These are phyloP conservation scores for Lasiodiplodia gonubiensis DNA, from an alignment of 2,329 filamentous ascomycete genomes.

Conservation along the genomic window DNA sequence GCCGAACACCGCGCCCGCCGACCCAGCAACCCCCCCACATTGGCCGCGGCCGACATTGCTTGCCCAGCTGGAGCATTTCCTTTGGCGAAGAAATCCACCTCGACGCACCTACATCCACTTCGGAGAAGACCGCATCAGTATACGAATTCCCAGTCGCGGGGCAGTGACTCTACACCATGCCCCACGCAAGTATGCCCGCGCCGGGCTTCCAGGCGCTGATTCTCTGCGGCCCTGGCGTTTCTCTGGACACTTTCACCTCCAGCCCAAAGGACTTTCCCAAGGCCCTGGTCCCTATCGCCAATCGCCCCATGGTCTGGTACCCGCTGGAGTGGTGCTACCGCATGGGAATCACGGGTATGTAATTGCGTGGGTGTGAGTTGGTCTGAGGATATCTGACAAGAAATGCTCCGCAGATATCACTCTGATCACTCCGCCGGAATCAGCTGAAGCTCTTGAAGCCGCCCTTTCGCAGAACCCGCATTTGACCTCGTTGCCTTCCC, in stretches of 20 bases:
- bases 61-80: neutral
- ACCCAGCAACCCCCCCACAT: neutral
- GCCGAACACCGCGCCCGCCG: conserved; percentile 4
- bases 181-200: conserved; percentile 75
- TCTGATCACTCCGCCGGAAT: conserved; percentile 63
- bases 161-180: conserved; percentile 58
- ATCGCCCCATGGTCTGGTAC: conserved; percentile 89
- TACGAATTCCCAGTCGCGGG: neutral
- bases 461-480: conserved; percentile 80
- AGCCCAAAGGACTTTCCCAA: conserved; percentile 82
- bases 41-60: neutral
- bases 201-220: conserved; percentile 83
- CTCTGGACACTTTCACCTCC: conserved; percentile 81
- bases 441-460: conserved; percentile 68
- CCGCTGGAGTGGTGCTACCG: conserved; percentile 84
- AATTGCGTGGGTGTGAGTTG: neutral
- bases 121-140: neutral
- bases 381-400: conserved; percentile 21
- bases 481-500: conserved; percentile 73
- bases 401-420: conserved; percentile 52
- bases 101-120: neutral
- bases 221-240: conserved; percentile 80
- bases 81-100: neutral
- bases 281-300: conserved; percentile 80
- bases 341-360: conserved; percentile 75